phyloP scores from a whole-genome alignment of 805 yeast genomes.

The Henningerozyma blattae region DNA sequence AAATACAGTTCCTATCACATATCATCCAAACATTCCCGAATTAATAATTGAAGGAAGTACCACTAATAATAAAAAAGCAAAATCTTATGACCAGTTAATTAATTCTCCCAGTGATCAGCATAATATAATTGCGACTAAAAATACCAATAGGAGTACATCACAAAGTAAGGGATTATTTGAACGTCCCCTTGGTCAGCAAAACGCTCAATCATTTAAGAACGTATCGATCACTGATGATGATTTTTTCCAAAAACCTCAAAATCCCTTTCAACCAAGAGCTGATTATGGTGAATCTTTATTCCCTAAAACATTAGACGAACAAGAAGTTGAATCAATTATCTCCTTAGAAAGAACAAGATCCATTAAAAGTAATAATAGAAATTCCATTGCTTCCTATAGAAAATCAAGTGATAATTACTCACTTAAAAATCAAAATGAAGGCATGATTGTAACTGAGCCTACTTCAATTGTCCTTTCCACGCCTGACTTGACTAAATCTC shows the following conservation, averaged over 20 bases:
- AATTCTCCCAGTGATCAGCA: no score
- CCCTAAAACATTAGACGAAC: slow-evolving; percentile 54
- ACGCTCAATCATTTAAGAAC: slow-evolving; percentile 1
- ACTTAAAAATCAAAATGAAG: slow-evolving; percentile 31
- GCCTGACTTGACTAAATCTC: slow-evolving; percentile 28
- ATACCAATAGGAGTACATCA: no score
- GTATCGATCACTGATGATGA: neutral
- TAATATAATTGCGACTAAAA: no score
- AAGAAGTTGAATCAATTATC: slow-evolving; percentile 66
- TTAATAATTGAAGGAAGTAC: neutral
- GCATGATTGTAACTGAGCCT: slow-evolving; percentile 35
- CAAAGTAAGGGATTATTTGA: neutral
- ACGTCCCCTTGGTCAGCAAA: slow-evolving; percentile 1
- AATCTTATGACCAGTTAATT: no score
- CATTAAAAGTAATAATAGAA: slow-evolving; percentile 32
- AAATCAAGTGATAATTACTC: slow-evolving; percentile 25
- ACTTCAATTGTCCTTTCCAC: slow-evolving; percentile 19
- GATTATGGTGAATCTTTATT: slow-evolving; percentile 50
- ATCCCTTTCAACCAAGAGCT: neutral
- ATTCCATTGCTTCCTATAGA: slow-evolving; percentile 21
- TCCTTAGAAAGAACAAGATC: slow-evolving; percentile 60
- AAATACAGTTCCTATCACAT: neutral
- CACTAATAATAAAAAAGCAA: neutral
- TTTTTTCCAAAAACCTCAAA: neutral
- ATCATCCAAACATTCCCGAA: neutral